Evolutionary conservation across 805 yeast species (phyloP).

Genomic region (Starmerella sp.): DNA sequence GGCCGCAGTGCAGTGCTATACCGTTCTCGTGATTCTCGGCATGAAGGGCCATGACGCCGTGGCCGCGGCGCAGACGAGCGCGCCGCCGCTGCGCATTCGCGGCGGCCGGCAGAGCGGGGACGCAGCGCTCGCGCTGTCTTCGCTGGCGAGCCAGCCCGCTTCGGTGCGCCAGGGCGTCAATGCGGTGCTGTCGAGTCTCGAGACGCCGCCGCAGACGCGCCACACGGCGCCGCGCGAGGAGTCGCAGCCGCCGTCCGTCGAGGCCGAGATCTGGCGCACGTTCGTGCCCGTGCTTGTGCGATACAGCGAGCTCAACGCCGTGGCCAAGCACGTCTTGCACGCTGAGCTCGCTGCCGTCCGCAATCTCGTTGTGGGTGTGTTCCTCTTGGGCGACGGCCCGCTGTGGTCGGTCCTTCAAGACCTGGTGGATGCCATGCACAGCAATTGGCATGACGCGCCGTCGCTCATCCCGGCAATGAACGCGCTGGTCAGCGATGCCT

Average conservation of each 20-base stretch:
- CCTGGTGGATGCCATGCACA: not conserved
- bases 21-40: not conserved
- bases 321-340: not conserved
- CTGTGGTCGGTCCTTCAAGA: constrained; percentile 11
- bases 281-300: not conserved
- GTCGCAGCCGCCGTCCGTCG: not conserved
- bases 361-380: constrained; percentile 2
- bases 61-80: not conserved
- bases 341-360: not conserved
- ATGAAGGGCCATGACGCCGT: not conserved
- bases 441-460: not conserved
- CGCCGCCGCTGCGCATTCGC: not conserved
- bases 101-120: not conserved
- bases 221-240: not conserved
- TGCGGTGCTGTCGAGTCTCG: not conserved
- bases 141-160: not conserved
- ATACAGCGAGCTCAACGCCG: not conserved
- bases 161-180: not conserved
- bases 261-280: not conserved
- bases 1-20: constrained; percentile 7
- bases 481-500: not conserved
- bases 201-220: not conserved
- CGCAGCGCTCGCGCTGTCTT: not conserved
- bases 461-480: not conserved
- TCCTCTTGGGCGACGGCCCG: constrained; percentile 5